Evolutionary conservation across 1,284 basidiomycete species (phyloP).

Genomic region (Ustilago shanxiensis): DNA sequence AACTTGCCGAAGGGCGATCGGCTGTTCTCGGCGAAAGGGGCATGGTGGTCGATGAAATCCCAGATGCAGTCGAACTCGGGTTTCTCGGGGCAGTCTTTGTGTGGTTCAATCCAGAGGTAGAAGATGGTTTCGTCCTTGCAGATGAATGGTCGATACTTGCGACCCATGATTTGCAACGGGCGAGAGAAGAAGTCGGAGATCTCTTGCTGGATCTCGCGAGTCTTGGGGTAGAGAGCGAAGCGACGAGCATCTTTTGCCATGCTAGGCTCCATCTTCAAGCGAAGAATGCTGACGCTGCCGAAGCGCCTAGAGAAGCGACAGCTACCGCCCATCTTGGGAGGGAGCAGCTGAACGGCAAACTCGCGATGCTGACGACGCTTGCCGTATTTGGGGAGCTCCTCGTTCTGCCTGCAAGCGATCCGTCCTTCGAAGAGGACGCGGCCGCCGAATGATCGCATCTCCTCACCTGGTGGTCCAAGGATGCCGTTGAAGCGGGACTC

Average conservation of each 20-base stretch:
- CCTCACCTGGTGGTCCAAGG: conserved; percentile 34
- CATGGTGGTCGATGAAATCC: conserved; percentile 49
- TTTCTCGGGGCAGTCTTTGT: background rate
- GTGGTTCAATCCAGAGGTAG: conserved; percentile 43
- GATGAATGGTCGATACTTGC: conserved; percentile 50
- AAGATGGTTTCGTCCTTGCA: conserved; percentile 59
- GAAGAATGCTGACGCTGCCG: conserved; percentile 38
- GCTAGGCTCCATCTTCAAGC: conserved; percentile 33
- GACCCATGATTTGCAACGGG: conserved; percentile 39
- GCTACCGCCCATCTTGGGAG: conserved; percentile 37
- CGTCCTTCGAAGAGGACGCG: conserved; percentile 39
- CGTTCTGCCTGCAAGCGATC: conserved; percentile 13
- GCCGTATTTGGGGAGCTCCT: background rate
- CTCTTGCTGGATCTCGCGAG: conserved; percentile 30
- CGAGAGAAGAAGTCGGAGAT: conserved; percentile 28
- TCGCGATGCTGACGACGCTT: conserved; percentile 5
- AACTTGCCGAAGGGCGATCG: conserved; percentile 56
- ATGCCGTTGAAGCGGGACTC: conserved; percentile 23
- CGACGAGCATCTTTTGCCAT: conserved; percentile 31
- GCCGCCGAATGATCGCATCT: conserved; percentile 35
- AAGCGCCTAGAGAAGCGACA: conserved; percentile 45
- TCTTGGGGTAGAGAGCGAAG: conserved; percentile 15
- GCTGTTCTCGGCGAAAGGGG: conserved; percentile 40
- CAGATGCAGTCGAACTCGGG: conserved; percentile 24
- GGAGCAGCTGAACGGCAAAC: conserved; percentile 29